phyloP scores from a whole-genome alignment of 1,284 basidiomycete species.

The Ganoderma sinense region DNA sequence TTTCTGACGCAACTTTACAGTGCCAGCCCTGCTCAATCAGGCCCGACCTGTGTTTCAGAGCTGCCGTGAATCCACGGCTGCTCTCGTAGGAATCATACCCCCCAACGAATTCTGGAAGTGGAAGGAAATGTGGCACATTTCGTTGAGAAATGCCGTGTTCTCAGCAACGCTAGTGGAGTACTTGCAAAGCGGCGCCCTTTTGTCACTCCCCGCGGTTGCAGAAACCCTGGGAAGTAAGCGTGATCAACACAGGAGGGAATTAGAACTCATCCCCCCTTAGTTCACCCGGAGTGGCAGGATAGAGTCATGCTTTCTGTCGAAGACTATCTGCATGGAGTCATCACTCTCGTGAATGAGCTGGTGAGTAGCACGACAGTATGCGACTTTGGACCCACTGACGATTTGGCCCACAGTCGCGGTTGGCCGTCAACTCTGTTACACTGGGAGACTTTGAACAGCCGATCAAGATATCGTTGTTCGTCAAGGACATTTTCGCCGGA shows the following conservation, averaged over 20 bases:
- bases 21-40: slow-evolving; percentile 63
- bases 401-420: slow-evolving; percentile 63
- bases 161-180: slow-evolving; percentile 72
- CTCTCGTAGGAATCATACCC: slow-evolving; percentile 65
- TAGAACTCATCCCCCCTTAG: slow-evolving; percentile 46
- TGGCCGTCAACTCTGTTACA: slow-evolving; percentile 85
- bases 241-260: slow-evolving; percentile 13
- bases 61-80: slow-evolving; percentile 59
- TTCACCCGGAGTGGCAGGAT: slow-evolving; percentile 75
- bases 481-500: slow-evolving; percentile 83
- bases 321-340: slow-evolving; percentile 88
- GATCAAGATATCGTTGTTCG: slow-evolving; percentile 80
- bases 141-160: slow-evolving; percentile 70
- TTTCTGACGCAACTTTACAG: slow-evolving; percentile 43
- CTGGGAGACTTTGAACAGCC: slow-evolving; percentile 85
- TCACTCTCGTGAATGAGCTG: slow-evolving; percentile 83
- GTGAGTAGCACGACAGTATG: slow-evolving; percentile 37
- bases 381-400: neutral
- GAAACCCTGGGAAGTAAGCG: slow-evolving; percentile 71
- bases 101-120: slow-evolving; percentile 83
- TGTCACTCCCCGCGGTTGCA: slow-evolving; percentile 61
- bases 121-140: slow-evolving; percentile 81
- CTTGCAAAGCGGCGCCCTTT: slow-evolving; percentile 64
- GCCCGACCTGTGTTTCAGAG: slow-evolving; percentile 61
- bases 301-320: slow-evolving; percentile 73